Evolutionary conservation across 2,329 filamentous ascomycete species (phyloP).

Genomic region (Colletotrichum horii): DNA sequence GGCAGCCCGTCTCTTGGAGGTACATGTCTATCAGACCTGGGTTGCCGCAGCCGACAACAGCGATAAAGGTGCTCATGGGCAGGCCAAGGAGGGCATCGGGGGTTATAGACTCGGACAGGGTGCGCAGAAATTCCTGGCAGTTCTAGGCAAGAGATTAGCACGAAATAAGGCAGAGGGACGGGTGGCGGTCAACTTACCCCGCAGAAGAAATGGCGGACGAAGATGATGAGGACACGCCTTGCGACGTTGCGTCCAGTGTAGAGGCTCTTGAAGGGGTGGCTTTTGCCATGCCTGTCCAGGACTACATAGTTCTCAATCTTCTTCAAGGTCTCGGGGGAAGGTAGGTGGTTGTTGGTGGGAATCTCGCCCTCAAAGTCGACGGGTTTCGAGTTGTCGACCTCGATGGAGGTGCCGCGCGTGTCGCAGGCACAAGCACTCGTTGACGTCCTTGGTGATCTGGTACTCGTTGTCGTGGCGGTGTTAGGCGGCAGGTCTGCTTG

Average conservation of each 20-base stretch:
- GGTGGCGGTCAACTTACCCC: slow-evolving; percentile 58
- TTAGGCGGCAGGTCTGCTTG: not conserved
- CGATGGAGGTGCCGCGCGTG: slow-evolving; percentile 27
- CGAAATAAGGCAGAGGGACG: not conserved
- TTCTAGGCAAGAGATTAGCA: slow-evolving; percentile 53
- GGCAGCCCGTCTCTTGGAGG: slow-evolving; percentile 63
- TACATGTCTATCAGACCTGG: slow-evolving; percentile 73
- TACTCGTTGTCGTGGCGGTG: not conserved
- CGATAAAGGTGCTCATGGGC: slow-evolving; percentile 65
- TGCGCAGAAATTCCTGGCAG: slow-evolving; percentile 76
- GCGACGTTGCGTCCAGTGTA: slow-evolving; percentile 61
- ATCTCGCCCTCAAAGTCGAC: slow-evolving; percentile 63
- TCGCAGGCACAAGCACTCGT: slow-evolving; percentile 3
- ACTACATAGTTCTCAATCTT: slow-evolving; percentile 62
- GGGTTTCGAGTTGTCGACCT: slow-evolving; percentile 44
- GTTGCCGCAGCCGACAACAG: slow-evolving; percentile 75
- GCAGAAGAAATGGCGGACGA: slow-evolving; percentile 82
- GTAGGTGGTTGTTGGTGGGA: slow-evolving; percentile 60
- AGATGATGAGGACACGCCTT: slow-evolving; percentile 70
- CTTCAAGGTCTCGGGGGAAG: slow-evolving; percentile 51
- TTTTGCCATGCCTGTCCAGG: slow-evolving; percentile 65
- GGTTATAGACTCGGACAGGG: slow-evolving; percentile 63
- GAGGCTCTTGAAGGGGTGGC: slow-evolving; percentile 66
- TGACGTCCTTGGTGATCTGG: slow-evolving; percentile 6
- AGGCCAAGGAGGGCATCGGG: slow-evolving; percentile 54